Conservation (phyloP, 306 rosid species). For the Quercus parvula region DNA sequence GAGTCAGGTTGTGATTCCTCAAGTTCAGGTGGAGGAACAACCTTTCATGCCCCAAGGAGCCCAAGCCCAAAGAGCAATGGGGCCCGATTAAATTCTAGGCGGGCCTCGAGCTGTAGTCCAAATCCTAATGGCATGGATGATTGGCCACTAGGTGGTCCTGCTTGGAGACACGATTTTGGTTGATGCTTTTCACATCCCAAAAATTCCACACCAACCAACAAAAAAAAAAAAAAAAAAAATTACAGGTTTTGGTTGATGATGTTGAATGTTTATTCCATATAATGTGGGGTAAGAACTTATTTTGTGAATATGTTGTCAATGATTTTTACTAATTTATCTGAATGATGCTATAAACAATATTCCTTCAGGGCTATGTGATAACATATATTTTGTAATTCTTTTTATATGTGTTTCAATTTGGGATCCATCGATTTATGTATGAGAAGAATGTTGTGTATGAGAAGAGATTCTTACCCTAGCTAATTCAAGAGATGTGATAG, state of each 20-base stretch:
- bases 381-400: background rate
- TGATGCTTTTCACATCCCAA: background rate
- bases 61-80: slow-evolving; percentile 62
- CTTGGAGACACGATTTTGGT: slow-evolving; percentile 55
- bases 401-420: no score
- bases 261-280: background rate
- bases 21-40: slow-evolving; percentile 50
- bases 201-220: no score
- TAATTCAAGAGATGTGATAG: no score
- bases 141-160: slow-evolving; percentile 60
- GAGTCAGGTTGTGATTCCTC: slow-evolving; percentile 59
- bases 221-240: no score
- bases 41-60: slow-evolving; percentile 36
- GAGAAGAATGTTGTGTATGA: no score
- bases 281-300: slow-evolving; percentile 30
- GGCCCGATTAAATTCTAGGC: slow-evolving; percentile 33
- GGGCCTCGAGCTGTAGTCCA: slow-evolving; percentile 37
- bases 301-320: slow-evolving; percentile 22
- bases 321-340: slow-evolving; percentile 15
- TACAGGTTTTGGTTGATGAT: slow-evolving; percentile 22
- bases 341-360: slow-evolving; percentile 10
- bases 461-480: no score
- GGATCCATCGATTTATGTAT: no score
- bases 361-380: background rate
- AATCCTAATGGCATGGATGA: slow-evolving; percentile 42